These are phyloP conservation scores for Trypanosoma melophagium DNA, from an alignment of 208 protist genomes.

Conservation along the genomic window DNA sequence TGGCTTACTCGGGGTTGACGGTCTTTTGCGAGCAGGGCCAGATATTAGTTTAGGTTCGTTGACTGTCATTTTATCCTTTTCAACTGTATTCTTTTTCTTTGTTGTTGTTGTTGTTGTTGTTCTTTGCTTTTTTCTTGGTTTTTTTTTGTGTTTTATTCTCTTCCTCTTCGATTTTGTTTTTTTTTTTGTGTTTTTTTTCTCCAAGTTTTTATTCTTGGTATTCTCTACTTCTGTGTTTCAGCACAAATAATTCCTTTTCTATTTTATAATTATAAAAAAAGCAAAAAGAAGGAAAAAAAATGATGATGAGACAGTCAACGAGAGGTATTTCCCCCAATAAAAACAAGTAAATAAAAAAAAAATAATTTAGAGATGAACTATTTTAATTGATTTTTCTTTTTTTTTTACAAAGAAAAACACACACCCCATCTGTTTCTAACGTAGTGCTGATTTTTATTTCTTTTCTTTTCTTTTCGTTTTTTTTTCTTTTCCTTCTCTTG, in stretches of 20 bases:
- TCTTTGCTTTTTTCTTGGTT: not conserved
- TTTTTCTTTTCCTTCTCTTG: not conserved
- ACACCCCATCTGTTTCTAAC: too few relatives aligned
- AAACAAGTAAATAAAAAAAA: not conserved
- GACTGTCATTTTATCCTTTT: slow-evolving; percentile 18
- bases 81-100: not conserved
- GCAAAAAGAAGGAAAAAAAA: too few relatives aligned
- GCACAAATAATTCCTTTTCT: too few relatives aligned
- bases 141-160: not conserved
- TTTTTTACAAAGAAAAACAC: not conserved
- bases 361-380: too few relatives aligned
- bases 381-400: not conserved
- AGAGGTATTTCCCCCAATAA: too few relatives aligned
- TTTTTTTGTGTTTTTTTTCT: not conserved
- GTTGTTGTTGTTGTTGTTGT: slow-evolving; percentile 7
- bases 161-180: not conserved
- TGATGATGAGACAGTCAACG: too few relatives aligned
- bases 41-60: slow-evolving; percentile 71
- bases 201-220: not conserved
- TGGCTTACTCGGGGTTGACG: slow-evolving; percentile 4
- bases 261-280: too few relatives aligned
- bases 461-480: not conserved
- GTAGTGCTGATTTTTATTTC: too few relatives aligned
- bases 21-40: slow-evolving; percentile 21
- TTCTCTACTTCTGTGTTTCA: too few relatives aligned